A percentile compares a stretch with the other conserved stretches of the same genome.
These are phyloP conservation scores for Diaporthe sp. DNA, from an alignment of 2,329 filamentous ascomycete species.

Conservation along the genomic window DNA sequence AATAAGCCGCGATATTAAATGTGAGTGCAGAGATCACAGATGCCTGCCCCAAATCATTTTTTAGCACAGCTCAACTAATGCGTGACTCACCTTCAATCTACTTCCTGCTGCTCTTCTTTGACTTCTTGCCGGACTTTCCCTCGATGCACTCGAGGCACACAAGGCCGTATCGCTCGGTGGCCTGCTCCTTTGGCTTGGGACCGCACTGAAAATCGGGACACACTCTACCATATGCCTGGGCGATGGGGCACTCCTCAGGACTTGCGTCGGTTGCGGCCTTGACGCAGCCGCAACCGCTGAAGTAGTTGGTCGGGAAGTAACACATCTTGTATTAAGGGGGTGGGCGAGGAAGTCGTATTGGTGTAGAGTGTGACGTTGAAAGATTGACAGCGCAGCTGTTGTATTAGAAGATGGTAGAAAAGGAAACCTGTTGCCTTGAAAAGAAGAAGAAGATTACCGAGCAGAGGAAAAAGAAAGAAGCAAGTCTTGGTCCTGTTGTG, in stretches of 20 bases:
- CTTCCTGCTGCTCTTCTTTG: slow-evolving; percentile 21
- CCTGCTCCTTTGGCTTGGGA: not conserved
- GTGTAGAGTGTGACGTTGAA: not conserved
- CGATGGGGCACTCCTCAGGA: slow-evolving; percentile 2
- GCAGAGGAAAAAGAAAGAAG: not conserved
- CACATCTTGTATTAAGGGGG: not conserved
- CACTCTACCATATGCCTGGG: slow-evolving; percentile 13
- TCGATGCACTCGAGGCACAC: slow-evolving; percentile 29
- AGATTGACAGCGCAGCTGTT: slow-evolving; percentile 19
- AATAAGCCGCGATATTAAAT: not conserved
- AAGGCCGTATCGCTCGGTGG: slow-evolving; percentile 26
- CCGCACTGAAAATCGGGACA: slow-evolving; percentile 20
- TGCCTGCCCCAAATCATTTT: not conserved
- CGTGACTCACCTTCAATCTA: slow-evolving; percentile 12
- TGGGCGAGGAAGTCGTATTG: not conserved
- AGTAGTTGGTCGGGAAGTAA: slow-evolving; percentile 9
- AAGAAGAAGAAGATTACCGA: not conserved
- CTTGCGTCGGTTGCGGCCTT: not conserved
- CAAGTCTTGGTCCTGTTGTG: slow-evolving; percentile 6
- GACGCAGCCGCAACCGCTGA: slow-evolving; percentile 32
- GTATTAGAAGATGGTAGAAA: not conserved
- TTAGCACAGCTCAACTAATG: slow-evolving; percentile 19
- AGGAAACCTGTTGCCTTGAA: not conserved
- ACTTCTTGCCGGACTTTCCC: slow-evolving; percentile 7
- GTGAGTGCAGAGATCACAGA: not conserved